A percentile compares a stretch with the other conserved stretches of the same genome.
phyloP scores from a whole-genome alignment of 768 basidiomycete species.

The Mycena rebaudengoi region DNA sequence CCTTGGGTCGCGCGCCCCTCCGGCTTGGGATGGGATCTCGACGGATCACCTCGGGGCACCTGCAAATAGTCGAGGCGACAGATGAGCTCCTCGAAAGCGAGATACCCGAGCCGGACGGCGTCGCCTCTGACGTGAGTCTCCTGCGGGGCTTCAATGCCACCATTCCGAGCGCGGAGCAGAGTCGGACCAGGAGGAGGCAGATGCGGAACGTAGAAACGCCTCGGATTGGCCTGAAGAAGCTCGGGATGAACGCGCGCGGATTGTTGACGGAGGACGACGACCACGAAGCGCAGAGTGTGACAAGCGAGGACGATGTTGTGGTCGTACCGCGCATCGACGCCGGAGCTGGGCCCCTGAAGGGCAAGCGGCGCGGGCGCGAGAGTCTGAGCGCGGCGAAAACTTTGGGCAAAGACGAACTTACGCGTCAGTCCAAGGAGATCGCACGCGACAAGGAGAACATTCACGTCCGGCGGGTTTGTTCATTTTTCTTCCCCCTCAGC shows the following conservation, averaged over 20 bases:
- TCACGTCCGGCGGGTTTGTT: conserved; percentile 83
- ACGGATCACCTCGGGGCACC: conserved; percentile 82
- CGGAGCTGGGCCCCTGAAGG: conserved; percentile 44
- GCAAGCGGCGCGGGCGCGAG: conserved; percentile 66
- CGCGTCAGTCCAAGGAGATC: conserved; percentile 87
- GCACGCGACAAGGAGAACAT: conserved; percentile 91
- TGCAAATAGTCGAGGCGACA: conserved; percentile 84
- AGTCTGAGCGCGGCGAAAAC: conserved; percentile 74
- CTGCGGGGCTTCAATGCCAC: conserved; percentile 95
- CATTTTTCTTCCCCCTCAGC: conserved; percentile 11
- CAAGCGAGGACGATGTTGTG: conserved; percentile 82
- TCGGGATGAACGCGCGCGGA: conserved; percentile 83
- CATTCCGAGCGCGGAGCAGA: conserved; percentile 86
- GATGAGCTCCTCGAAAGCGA: conserved; percentile 76
- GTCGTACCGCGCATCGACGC: conserved; percentile 60
- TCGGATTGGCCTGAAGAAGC: conserved; percentile 77
- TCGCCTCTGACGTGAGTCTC: conserved; percentile 79
- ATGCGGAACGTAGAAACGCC: conserved; percentile 83
- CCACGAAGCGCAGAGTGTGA: conserved; percentile 65
- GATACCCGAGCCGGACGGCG: conserved; percentile 77
- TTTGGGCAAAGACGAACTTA: conserved; percentile 85
- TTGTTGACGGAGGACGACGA: conserved; percentile 67
- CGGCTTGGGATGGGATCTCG: conserved; percentile 70
- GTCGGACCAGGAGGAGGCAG: conserved; percentile 78
- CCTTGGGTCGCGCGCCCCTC: conserved; percentile 81